Base-by-base conservation (phyloP, 495 filamentous ascomycete species). In the Thermothielavioides terrestris region DNA sequence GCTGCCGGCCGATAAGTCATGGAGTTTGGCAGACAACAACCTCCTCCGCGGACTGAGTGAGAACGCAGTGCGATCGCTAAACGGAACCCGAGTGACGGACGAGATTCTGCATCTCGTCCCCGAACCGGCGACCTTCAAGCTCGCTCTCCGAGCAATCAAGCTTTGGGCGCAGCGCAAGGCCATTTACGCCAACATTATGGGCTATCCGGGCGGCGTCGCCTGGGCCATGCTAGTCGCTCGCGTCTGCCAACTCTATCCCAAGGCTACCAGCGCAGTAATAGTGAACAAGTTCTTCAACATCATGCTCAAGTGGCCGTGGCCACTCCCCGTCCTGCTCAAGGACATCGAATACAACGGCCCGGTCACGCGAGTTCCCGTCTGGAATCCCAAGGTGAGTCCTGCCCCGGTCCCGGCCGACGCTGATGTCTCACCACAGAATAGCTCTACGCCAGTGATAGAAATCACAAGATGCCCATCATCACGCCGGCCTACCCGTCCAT, bases 201-300 rank as follows among this genome's bases (percentile, higher is more conserved):
- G 92, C 14, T 98, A 89, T 55, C 94, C 92, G 9, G 92, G 92
- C 50, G 92, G 92, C 68, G 89, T 98, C 41, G 92, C 92, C 17
- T 98, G 90, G 88, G 92, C 91, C 25, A 95, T 98, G 84, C 73
- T 97, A 57, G 89, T 97, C 17, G 92, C 92, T 20, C 76, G 92
- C 50, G 87, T 97, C 38, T 98, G 92, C 62, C 92, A 98, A 65
- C 74, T 97, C n/a, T 98, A 96, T 69, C 92, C 92, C 14, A 87
- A 86, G 62, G 92, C 94, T 14, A 85, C 85, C 8, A 86, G 84
- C 31, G 84, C 90, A 12, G 81, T 86, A 14, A 81, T 98, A 26
- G 81, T 97, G 23, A 74, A 76, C 59, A 95, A 94, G 66, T 98
- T 98, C 77, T 98, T 97, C 70, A 71, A 79, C 45, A 85, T 98